A percentile compares a stretch with the other conserved stretches of the same genome.
phyloP scores from a whole-genome alignment of 495 filamentous ascomycete species.

The Chaetomium tenue region DNA sequence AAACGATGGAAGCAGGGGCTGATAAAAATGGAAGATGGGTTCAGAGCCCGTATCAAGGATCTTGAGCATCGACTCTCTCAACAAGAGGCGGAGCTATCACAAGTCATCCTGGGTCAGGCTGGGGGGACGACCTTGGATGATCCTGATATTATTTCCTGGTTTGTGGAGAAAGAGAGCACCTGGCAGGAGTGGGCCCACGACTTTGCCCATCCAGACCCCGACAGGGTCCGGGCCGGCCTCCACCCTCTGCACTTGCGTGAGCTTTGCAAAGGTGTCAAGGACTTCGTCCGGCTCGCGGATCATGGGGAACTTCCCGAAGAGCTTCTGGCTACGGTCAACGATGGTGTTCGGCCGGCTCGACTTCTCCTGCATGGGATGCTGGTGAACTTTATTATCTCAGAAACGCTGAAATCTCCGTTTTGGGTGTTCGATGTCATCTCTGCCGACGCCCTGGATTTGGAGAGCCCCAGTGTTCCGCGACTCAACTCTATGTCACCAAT shows the following conservation, averaged over 20 bases:
- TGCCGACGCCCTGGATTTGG: constrained; percentile 5
- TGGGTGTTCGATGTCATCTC: constrained; percentile 28
- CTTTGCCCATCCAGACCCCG: constrained; percentile 19
- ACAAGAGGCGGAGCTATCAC: constrained; percentile 20
- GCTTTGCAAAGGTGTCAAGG: constrained; percentile 24
- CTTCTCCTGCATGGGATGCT: constrained; percentile 28
- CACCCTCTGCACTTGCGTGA: constrained; percentile 25
- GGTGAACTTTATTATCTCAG: constrained; percentile 26
- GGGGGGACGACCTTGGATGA: constrained; percentile 5
- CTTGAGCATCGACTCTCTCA: constrained; percentile 15
- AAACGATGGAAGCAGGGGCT: constrained; percentile 24
- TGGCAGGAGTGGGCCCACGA: constrained; percentile 22
- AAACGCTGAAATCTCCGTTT: constrained; percentile 22
- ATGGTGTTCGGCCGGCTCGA: not conserved
- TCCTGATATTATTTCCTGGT: constrained; percentile 12
- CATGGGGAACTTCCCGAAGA: constrained; percentile 20
- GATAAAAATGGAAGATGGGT: constrained; percentile 12
- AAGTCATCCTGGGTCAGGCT: not conserved
- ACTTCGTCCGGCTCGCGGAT: constrained; percentile 26
- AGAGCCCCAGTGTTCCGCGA: constrained; percentile 19
- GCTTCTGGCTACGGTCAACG: constrained; percentile 1
- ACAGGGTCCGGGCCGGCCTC: constrained; percentile 19
- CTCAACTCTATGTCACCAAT: constrained; percentile 9
- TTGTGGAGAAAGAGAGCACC: not conserved
- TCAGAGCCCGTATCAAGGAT: constrained; percentile 22